A percentile compares a stretch with the other conserved stretches of the same genome.
Conservation (phyloP, 108 stramenopile genomes). For the Fragilaria crotonensis region DNA sequence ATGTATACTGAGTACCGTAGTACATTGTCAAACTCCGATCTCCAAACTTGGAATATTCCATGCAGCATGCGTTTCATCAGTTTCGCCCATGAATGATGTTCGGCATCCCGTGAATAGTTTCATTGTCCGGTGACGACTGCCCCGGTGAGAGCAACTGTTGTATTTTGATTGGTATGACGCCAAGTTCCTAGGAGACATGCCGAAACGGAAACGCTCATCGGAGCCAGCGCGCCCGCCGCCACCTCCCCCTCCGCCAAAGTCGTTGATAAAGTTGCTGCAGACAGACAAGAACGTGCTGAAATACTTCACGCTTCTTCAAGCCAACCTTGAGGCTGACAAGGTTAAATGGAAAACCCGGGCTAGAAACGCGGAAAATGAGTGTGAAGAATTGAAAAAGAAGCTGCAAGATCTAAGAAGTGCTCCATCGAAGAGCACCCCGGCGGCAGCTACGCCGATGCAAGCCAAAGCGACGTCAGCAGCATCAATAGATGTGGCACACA, state of each 20-base stretch:
- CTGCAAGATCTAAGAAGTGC: neutral
- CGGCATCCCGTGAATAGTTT: no score
- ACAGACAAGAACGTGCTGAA: conserved; percentile 38
- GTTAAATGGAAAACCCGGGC: conserved; percentile 61
- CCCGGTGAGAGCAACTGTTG: no score
- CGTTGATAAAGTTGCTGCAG: conserved; percentile 46
- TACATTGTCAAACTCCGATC: no score
- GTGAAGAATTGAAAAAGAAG: conserved; percentile 9
- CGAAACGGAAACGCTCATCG: neutral
- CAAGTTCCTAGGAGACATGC: no score
- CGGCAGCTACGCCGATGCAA: neutral
- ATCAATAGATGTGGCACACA: neutral
- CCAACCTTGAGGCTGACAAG: conserved; percentile 63
- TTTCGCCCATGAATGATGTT: no score
- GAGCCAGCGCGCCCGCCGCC: conserved; percentile 9
- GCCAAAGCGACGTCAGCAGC: neutral
- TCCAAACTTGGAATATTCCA: no score
- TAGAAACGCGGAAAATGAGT: conserved; percentile 11
- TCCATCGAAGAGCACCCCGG: conserved; percentile 2
- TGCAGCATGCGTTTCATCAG: no score
- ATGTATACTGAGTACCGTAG: no score
- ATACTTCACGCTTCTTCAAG: conserved; percentile 61
- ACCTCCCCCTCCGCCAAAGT: conserved; percentile 49
- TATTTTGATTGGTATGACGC: no score
- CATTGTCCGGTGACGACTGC: no score